A percentile compares a stretch with the other conserved stretches of the same genome.
Conservation (phyloP, 768 basidiomycete species). For the Suillus variegatus region DNA sequence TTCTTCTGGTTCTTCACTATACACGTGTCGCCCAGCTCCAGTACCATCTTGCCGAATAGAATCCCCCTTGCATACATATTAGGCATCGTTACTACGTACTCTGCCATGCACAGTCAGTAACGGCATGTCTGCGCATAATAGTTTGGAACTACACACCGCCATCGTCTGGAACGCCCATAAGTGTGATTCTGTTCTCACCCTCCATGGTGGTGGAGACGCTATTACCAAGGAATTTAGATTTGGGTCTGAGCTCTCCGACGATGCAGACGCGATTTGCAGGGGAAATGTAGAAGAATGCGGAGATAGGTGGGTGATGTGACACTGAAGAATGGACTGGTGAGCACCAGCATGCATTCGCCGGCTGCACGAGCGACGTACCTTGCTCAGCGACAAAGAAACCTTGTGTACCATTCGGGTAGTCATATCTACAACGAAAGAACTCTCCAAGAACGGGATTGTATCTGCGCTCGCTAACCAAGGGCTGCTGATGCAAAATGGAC, state of each 20-base stretch:
- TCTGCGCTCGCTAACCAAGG: constrained; percentile 38
- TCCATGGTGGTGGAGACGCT: constrained; percentile 96
- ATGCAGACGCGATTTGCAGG: constrained; percentile 87
- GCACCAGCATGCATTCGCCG: constrained; percentile 7
- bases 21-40: constrained; percentile 92
- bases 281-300: constrained; percentile 94
- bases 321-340: constrained; percentile 46
- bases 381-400: constrained; percentile 98
- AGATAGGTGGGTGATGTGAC: constrained; percentile 93
- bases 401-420: constrained; percentile 88
- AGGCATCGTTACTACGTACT: constrained; percentile 92
- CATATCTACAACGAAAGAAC: constrained; percentile 95
- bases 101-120: constrained; percentile 36
- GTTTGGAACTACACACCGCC: constrained; percentile 61
- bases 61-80: constrained; percentile 96
- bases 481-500: constrained; percentile 8
- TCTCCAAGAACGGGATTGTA: constrained; percentile 98
- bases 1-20: constrained; percentile 81
- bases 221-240: constrained; percentile 96
- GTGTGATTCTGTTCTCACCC: constrained; percentile 85
- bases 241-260: constrained; percentile 91
- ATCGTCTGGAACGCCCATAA: constrained; percentile 83
- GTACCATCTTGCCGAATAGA: constrained; percentile 90
- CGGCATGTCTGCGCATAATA: not conserved
- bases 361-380: constrained; percentile 46